A percentile compares a stretch with the other conserved stretches of the same genome.
phyloP scores from a whole-genome alignment of 305 asterid species.

The Rubia tinctorum region DNA sequence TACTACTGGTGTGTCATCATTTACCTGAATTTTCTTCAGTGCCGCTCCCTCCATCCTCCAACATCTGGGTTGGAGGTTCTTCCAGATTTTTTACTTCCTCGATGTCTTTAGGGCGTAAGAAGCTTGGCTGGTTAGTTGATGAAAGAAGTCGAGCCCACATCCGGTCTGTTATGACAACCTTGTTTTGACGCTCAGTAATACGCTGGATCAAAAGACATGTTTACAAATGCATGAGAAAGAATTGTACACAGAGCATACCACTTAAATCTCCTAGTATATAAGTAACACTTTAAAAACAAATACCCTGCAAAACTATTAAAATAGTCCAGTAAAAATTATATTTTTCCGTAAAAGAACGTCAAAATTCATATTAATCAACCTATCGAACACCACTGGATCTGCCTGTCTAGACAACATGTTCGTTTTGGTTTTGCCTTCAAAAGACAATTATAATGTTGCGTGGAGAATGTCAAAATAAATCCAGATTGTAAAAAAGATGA shows the following conservation, averaged over 20 bases:
- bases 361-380: not conserved
- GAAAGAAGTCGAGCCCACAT: constrained; percentile 58
- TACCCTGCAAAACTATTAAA: not conserved
- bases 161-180: constrained; percentile 86
- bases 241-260: not conserved
- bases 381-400: not conserved
- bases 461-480: not conserved
- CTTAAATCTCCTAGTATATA: not conserved
- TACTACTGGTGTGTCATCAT: constrained; percentile 19
- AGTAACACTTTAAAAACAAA: not conserved
- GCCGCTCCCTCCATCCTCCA: constrained; percentile 21
- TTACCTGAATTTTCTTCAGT: constrained; percentile 26
- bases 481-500: not conserved
- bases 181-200: constrained; percentile 69
- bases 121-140: constrained; percentile 57
- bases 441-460: not conserved
- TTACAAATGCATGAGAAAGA: not conserved
- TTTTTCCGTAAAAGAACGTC: too few species aligned
- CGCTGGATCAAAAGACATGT: constrained; percentile 48
- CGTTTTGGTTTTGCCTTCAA: not conserved
- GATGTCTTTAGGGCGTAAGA: constrained; percentile 29
- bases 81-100: constrained; percentile 16
- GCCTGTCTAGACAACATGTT: not conserved
- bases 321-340: not conserved
- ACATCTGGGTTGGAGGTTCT: constrained; percentile 15